phyloP scores from a whole-genome alignment of 306 rosid genomes.

The Prunus campanulata region DNA sequence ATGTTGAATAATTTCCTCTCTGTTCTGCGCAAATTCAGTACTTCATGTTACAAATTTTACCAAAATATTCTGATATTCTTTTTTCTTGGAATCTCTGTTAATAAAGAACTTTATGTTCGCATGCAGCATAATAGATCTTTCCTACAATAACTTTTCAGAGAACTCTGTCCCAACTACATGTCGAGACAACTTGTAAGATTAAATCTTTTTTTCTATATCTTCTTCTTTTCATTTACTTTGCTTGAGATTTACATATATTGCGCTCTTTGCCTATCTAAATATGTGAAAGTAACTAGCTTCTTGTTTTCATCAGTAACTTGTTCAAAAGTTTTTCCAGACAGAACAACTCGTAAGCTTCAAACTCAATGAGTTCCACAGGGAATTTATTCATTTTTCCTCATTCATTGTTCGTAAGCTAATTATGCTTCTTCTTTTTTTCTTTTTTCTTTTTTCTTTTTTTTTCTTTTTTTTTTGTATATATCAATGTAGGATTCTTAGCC shows the following conservation, averaged over 20 bases:
- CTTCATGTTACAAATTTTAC: too few species aligned
- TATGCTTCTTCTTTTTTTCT: too few species aligned
- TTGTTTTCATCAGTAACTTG: constrained; percentile 11
- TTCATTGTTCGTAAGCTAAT: not conserved
- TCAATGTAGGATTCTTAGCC: constrained; percentile 2
- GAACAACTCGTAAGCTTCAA: constrained; percentile 15
- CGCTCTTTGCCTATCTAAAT: not conserved
- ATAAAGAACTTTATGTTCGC: not conserved
- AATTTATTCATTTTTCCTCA: not conserved
- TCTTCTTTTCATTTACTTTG: not conserved
- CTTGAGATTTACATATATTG: not conserved
- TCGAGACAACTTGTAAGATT: constrained; percentile 14
- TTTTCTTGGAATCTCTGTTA: not conserved
- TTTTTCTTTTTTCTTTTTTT: too few species aligned
- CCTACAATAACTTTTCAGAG: constrained; percentile 12
- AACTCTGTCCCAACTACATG: constrained; percentile 12
- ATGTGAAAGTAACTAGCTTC: not conserved
- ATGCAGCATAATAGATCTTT: constrained; percentile 19
- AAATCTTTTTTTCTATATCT: not conserved
- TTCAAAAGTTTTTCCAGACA: constrained; percentile 12
- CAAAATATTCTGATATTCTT: too few species aligned
- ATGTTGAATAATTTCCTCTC: too few species aligned
- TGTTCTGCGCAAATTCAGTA: too few species aligned
- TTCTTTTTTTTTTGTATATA: not conserved
- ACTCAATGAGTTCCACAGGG: not conserved